Conservation (phyloP, 805 yeast species). For the Candida takata region DNA sequence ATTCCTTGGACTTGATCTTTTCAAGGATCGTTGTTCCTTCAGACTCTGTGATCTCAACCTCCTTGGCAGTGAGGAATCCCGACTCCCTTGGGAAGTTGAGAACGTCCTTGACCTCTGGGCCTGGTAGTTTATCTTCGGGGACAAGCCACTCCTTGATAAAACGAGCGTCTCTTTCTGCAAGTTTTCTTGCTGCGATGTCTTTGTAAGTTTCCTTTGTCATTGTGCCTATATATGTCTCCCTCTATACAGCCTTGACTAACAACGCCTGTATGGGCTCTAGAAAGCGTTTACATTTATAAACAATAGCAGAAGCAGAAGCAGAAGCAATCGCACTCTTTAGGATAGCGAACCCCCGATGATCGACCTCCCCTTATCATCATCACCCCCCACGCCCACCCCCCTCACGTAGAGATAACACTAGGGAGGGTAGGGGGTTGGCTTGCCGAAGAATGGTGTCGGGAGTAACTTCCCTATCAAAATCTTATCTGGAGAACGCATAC, state of each 20-base stretch:
- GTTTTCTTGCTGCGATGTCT: conserved; percentile 36
- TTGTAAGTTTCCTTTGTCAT: conserved; percentile 24
- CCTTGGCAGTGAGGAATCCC: conserved; percentile 29
- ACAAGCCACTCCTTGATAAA: conserved; percentile 24
- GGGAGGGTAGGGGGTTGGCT: too few species aligned
- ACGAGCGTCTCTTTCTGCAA: conserved; percentile 33
- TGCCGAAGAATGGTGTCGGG: too few species aligned
- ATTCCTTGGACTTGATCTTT: conserved; percentile 27
- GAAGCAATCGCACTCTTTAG: not conserved
- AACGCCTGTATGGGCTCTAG: too few species aligned
- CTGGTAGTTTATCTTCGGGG: conserved; percentile 13
- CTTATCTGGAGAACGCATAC: too few species aligned
- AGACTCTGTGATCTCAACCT: conserved; percentile 27
- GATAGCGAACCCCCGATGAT: not conserved
- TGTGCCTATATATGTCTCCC: not conserved
- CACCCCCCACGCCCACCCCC: too few species aligned
- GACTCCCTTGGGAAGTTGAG: conserved; percentile 29
- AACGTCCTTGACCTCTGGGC: conserved; percentile 31
- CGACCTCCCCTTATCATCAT: too few species aligned
- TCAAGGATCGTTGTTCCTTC: conserved; percentile 14
- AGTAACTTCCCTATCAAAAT: too few species aligned
- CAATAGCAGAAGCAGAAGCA: too few species aligned
- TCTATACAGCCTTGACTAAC: too few species aligned
- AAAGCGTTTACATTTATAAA: too few species aligned
- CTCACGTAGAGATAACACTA: too few species aligned